Base-by-base conservation (phyloP, 106 monocot species). In the Dendrobium chrysotoxum region DNA sequence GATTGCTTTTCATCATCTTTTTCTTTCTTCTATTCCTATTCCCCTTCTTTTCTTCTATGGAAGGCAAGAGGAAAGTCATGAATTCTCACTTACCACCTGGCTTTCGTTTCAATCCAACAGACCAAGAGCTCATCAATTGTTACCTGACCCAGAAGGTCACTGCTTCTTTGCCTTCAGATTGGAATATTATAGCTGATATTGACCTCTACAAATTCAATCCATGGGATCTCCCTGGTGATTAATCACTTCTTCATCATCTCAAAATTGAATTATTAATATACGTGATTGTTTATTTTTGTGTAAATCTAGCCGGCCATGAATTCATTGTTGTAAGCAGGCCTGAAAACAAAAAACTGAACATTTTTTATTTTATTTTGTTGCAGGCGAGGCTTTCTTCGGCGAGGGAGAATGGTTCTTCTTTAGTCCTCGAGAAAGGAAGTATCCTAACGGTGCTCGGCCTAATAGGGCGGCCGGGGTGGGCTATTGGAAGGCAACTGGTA, bases 71-170 rank as follows among this genome's bases (percentile, higher is more conserved):
- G 5, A 3, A 75, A 28, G 28, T 65, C 0, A 65, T 61, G 81
- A 42, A 55, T 5, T 81, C 76, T 65, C 61, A 76, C 18, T 81
- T 81, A 4, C 81, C 81, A 18, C 81, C 81, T 1, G 81, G 81
- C 11, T 81, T 81, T 17, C 75, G 81, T 2, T 81, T 81, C 44
- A 75, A 81, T 65, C 81, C 81, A 7, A 81, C 81, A n/a, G 81
- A 81, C 57, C 75, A 76, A 76, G 81, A 81, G 30, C 81, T 81
- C 53, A 76, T 81, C 40, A 76, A 35, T 26, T 72, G 73, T 16
- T 81, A 81, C 45, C 20, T 81, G 81, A 81, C 42, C 17, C 75
- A 61, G 20, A 81, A 81, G 76, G 25, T 76, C 64, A 5, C 61
- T 16, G 41, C 40, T 28, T 61, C 64, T 10, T 18, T 28, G 75